phyloP scores from a whole-genome alignment of 2,329 filamentous ascomycete genomes.

The Ceratocystis destructans region DNA sequence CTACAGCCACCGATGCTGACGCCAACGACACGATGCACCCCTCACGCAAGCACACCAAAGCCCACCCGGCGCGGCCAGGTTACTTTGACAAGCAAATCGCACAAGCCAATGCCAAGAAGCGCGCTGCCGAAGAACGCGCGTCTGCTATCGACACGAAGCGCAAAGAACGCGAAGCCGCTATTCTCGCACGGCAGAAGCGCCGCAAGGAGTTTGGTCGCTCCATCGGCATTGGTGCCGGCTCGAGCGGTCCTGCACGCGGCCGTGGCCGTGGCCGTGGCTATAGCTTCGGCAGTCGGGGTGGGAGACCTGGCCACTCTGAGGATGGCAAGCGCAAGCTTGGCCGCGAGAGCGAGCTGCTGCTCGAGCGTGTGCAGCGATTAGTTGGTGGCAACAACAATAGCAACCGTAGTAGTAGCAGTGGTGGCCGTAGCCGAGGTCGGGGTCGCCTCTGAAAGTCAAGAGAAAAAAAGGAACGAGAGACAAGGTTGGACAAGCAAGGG shows the following conservation, averaged over 20 bases:
- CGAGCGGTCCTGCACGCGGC: neutral
- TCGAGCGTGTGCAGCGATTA: conserved; percentile 57
- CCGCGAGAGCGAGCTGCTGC: conserved; percentile 55
- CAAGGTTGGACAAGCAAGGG: neutral
- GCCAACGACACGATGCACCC: conserved; percentile 11
- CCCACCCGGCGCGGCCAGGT: conserved; percentile 29
- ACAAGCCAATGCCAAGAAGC: conserved; percentile 28
- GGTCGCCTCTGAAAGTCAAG: neutral
- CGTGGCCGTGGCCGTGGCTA: neutral
- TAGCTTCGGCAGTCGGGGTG: neutral
- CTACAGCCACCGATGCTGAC: neutral
- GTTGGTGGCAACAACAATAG: conserved; percentile 31
- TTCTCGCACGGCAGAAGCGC: conserved; percentile 41
- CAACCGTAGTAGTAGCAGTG: neutral
- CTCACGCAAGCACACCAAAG: conserved; percentile 11
- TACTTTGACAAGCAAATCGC: conserved; percentile 53
- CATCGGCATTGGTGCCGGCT: conserved; percentile 37
- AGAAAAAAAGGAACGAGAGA: neutral
- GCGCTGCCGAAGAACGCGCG: conserved; percentile 28
- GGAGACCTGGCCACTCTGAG: conserved; percentile 22
- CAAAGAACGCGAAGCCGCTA: conserved; percentile 40
- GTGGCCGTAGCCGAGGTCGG: neutral
- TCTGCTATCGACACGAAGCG: conserved; percentile 35
- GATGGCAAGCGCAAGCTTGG: conserved; percentile 60
- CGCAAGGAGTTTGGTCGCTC: conserved; percentile 53